A percentile compares a stretch with the other conserved stretches of the same genome.
These are phyloP conservation scores for Tolypocladium tropicale DNA, from an alignment of 2,329 filamentous ascomycete genomes.

Conservation along the genomic window DNA sequence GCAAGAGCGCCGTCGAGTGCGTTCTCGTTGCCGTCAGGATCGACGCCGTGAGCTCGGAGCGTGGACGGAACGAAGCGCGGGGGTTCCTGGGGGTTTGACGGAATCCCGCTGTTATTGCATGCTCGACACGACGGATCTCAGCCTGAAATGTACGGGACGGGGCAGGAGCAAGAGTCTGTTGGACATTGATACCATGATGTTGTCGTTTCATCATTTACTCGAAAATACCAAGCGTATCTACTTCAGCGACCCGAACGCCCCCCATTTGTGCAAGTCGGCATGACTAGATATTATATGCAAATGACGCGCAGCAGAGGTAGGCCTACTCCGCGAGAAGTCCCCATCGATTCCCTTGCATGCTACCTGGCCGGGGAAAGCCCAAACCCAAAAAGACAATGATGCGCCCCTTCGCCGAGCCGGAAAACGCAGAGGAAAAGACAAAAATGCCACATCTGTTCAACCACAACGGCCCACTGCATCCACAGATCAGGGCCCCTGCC, in stretches of 20 bases:
- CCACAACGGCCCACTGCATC: neutral
- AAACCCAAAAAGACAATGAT: neutral
- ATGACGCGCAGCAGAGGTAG: neutral
- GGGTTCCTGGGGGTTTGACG: conserved; percentile 43
- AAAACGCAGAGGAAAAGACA: conserved; percentile 2
- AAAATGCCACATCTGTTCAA: conserved; percentile 1
- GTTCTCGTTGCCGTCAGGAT: conserved; percentile 67
- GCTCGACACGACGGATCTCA: neutral
- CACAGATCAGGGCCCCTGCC: neutral
- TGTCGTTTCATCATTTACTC: neutral
- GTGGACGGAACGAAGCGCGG: conserved; percentile 53
- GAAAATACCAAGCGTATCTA: neutral
- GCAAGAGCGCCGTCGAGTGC: conserved; percentile 53
- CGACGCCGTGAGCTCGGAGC: conserved; percentile 58
- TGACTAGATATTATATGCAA: neutral
- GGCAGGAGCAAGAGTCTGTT: neutral
- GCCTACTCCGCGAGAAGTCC: neutral
- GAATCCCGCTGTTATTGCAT: neutral
- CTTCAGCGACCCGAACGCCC: neutral
- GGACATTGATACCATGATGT: neutral
- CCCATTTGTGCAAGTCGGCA: neutral
- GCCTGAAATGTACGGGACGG: neutral
- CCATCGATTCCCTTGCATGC: neutral
- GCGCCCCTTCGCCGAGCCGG: neutral
- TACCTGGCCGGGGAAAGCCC: neutral